phyloP scores from a whole-genome alignment of 2,329 filamentous ascomycete species.

The Monosporascus sp. region DNA sequence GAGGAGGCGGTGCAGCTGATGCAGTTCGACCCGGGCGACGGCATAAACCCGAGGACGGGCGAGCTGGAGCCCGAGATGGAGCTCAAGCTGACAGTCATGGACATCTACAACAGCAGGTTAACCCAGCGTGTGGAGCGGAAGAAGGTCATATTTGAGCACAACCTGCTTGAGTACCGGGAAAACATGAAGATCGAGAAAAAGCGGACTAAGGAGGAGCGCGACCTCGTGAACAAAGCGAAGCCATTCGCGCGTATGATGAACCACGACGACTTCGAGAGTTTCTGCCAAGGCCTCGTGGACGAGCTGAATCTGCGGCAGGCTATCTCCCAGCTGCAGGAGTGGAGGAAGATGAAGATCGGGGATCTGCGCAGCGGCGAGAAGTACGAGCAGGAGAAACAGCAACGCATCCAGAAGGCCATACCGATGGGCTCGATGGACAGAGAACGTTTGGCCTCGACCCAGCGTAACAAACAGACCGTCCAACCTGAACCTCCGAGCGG shows the following conservation, averaged over 20 bases:
- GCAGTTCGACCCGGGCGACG: constrained; percentile 96
- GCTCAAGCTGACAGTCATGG: constrained; percentile 95
- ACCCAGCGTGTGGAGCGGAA: constrained; percentile 91
- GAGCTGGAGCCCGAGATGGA: constrained; percentile 94
- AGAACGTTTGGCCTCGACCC: constrained; percentile 65
- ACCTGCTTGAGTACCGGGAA: constrained; percentile 86
- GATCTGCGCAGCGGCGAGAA: constrained; percentile 84
- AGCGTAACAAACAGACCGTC: constrained; percentile 62
- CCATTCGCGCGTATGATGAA: constrained; percentile 98
- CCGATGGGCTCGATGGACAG: constrained; percentile 81
- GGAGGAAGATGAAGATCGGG: constrained; percentile 78
- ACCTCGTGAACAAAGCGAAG: constrained; percentile 87
- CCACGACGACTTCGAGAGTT: constrained; percentile 78
- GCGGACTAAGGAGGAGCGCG: constrained; percentile 89
- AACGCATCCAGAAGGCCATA: constrained; percentile 62
- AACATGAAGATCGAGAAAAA: constrained; percentile 89
- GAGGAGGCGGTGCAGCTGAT: constrained; percentile 98
- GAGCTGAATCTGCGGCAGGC: constrained; percentile 89
- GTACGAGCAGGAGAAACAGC: constrained; percentile 83
- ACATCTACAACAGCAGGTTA: constrained; percentile 91
- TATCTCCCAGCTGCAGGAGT: constrained; percentile 87
- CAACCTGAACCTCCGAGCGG: constrained; percentile 67
- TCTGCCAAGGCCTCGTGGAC: constrained; percentile 80
- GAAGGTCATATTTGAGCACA: constrained; percentile 94
- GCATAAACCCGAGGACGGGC: constrained; percentile 73